These are phyloP conservation scores for Pseudozyma sp. DNA, from an alignment of 1,284 basidiomycete species.

Conservation along the genomic window DNA sequence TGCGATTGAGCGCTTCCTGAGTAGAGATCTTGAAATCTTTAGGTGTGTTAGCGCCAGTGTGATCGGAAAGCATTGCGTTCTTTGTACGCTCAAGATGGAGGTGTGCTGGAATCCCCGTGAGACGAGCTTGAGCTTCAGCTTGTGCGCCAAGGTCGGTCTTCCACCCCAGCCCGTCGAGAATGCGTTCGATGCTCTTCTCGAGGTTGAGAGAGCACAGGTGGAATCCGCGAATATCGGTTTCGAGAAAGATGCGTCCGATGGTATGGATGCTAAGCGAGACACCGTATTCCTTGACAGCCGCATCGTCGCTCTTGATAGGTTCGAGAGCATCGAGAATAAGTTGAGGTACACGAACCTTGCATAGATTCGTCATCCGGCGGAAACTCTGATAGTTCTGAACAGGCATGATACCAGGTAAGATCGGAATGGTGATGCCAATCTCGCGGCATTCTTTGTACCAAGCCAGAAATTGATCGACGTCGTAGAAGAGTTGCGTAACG, in stretches of 20 bases:
- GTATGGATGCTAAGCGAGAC: constrained; percentile 74
- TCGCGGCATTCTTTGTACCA: constrained; percentile 55
- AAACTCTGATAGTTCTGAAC: constrained; percentile 97
- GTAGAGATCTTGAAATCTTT: constrained; percentile 44
- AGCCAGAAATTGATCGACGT: constrained; percentile 74
- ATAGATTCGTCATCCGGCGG: constrained; percentile 87
- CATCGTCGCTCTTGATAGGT: constrained; percentile 81
- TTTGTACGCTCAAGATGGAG: constrained; percentile 37
- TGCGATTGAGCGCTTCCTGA: constrained; percentile 41
- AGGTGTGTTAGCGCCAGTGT: constrained; percentile 47
- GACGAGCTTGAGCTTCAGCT: constrained; percentile 12
- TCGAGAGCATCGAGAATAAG: constrained; percentile 79
- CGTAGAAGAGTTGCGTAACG: constrained; percentile 97
- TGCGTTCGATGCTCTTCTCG: constrained; percentile 92
- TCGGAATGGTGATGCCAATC: constrained; percentile 86
- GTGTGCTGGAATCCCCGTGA: constrained; percentile 24
- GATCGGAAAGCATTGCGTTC: constrained; percentile 50
- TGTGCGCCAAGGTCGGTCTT: constrained; percentile 29
- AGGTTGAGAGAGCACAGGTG: constrained; percentile 98
- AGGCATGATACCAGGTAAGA: constrained; percentile 97
- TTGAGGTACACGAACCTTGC: constrained; percentile 82
- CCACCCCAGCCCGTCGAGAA: constrained; percentile 73
- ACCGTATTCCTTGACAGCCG: constrained; percentile 89
- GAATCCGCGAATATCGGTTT: constrained; percentile 80
- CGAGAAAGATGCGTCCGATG: constrained; percentile 74